A percentile compares a stretch with the other conserved stretches of the same genome.
Conservation (phyloP, 2,329 filamentous ascomycete genomes). For the Albophoma yamanashiensis region DNA sequence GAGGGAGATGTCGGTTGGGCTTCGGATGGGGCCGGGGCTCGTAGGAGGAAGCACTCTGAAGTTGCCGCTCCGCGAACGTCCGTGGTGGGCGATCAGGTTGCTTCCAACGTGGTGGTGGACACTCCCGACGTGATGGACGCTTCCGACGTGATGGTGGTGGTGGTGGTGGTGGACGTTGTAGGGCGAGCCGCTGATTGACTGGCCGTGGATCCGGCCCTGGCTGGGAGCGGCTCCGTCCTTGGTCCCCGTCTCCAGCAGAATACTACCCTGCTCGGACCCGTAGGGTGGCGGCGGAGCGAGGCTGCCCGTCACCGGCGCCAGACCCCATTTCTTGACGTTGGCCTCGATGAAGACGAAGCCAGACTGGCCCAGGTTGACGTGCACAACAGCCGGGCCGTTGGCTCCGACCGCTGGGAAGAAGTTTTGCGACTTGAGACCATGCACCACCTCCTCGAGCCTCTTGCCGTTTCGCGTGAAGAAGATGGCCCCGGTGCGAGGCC, state of each 20-base stretch:
- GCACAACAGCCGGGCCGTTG: slow-evolving; percentile 82
- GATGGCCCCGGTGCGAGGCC: slow-evolving; percentile 84
- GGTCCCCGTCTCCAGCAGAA: slow-evolving; percentile 76
- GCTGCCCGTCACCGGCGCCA: slow-evolving; percentile 91
- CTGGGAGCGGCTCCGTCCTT: slow-evolving; percentile 44
- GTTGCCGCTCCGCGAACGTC: slow-evolving; percentile 66
- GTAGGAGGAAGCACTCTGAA: slow-evolving; percentile 65
- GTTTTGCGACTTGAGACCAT: slow-evolving; percentile 88
- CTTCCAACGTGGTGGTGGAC: slow-evolving; percentile 23
- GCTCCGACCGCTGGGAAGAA: slow-evolving; percentile 97
- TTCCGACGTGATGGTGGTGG: slow-evolving; percentile 21
- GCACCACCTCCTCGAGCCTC: slow-evolving; percentile 86
- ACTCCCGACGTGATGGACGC: slow-evolving; percentile 15
- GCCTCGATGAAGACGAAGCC: slow-evolving; percentile 99
- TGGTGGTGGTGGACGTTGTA: slow-evolving; percentile 24
- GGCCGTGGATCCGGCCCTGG: slow-evolving; percentile 33
- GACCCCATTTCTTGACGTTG: slow-evolving; percentile 98
- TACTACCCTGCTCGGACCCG: slow-evolving; percentile 92
- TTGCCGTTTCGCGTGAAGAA: slow-evolving; percentile 99
- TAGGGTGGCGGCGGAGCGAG: slow-evolving; percentile 93
- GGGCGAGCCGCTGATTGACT: slow-evolving; percentile 27
- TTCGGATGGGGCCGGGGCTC: slow-evolving; percentile 80
- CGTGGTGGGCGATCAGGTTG: slow-evolving; percentile 52
- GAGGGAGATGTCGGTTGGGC: slow-evolving; percentile 91
- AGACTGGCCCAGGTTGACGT: slow-evolving; percentile 96